Base-by-base conservation (phyloP, 768 basidiomycete species). In the Suillus variegatus region DNA sequence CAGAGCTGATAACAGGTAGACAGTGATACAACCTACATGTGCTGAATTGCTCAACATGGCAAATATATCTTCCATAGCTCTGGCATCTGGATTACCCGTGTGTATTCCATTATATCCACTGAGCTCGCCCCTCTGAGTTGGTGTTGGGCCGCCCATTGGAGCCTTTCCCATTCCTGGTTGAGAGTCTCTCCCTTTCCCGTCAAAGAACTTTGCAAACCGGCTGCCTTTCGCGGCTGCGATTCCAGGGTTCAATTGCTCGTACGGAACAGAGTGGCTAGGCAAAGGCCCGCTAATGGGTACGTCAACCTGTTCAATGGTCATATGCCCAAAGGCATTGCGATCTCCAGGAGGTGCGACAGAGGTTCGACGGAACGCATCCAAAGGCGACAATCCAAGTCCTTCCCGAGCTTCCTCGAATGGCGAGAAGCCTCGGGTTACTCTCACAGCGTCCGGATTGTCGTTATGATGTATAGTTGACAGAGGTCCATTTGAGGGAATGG, bases 151-250 rank as follows among this genome's bases (percentile, higher is more conserved):
- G 40, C 76, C 76, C 12, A 76, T 75, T 46, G 79, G 76, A 35
- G 77, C 69, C 65, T 85, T 86, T 18, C 77, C 70, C 40, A 77
- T 68, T 46, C 76, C 69, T 66, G 68, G 67, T 63, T 68, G 76
- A 51, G 70, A 71, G 16, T 88, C 87, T 67, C 82, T 83, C 38
- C 73, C 72, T 75, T 91, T 93, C n/a, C 84, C 84, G 69, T 94
- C 92, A 68, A 94, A 94, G 76, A 93, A 93, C 73, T 93, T 94
- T 40, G 92, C 93, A 74, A 94, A 91, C 44, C 93, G 88, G 73
- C 92, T 94, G 47, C 92, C 92, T 75, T 89, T 92, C 32, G 82
- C 82, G 40, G 81, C 78, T 16, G 85, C 80, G 71, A 85, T 80
- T 40, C 84, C 82, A 35, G 81, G 80, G 32, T 79, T 79, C 61